Percentiles rank a stretch among this genome's conserved stretches.
phyloP scores from a whole-genome alignment of 805 yeast genomes.

The Saccharomycopsis javanensis region DNA sequence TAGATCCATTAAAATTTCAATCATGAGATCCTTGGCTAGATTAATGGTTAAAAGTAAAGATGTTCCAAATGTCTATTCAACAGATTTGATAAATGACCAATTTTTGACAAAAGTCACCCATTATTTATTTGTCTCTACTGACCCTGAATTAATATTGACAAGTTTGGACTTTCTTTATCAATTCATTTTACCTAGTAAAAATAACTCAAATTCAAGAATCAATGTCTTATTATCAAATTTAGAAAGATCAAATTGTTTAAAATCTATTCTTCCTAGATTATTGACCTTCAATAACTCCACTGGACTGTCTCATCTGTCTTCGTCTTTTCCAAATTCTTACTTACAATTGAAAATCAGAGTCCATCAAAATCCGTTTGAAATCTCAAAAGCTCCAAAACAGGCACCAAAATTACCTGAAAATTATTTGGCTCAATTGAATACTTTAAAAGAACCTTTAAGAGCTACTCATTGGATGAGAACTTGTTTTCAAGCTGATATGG shows the following conservation, averaged over 20 bases:
- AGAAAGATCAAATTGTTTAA: constrained; percentile 41
- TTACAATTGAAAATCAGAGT: constrained; percentile 45
- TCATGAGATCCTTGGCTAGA: constrained; percentile 70
- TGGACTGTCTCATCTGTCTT: too few species aligned
- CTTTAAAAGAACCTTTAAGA: constrained; percentile 73
- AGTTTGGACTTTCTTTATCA: constrained; percentile 78
- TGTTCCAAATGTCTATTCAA: constrained; percentile 35
- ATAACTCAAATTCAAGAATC: constrained; percentile 35
- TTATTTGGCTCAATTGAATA: constrained; percentile 50
- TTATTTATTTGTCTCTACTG: constrained; percentile 52
- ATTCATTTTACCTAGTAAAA: constrained; percentile 50
- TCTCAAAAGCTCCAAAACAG: constrained; percentile 39
- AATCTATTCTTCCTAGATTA: constrained; percentile 53
- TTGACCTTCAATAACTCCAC: constrained; percentile 37
- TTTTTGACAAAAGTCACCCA: constrained; percentile 47
- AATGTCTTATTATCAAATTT: constrained; percentile 39
- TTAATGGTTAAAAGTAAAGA: constrained; percentile 51
- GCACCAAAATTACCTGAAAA: constrained; percentile 33
- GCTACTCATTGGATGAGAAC: constrained; percentile 94
- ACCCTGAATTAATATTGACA: constrained; percentile 61
- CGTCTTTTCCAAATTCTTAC: constrained; percentile 21
- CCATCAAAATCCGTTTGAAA: constrained; percentile 52
- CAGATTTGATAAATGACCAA: constrained; percentile 37
- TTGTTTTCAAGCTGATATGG: constrained; percentile 68
- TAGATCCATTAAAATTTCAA: constrained; percentile 56